Base-by-base conservation (phyloP, 2,329 filamentous ascomycete species). In the Aspergillus luchuensis region DNA sequence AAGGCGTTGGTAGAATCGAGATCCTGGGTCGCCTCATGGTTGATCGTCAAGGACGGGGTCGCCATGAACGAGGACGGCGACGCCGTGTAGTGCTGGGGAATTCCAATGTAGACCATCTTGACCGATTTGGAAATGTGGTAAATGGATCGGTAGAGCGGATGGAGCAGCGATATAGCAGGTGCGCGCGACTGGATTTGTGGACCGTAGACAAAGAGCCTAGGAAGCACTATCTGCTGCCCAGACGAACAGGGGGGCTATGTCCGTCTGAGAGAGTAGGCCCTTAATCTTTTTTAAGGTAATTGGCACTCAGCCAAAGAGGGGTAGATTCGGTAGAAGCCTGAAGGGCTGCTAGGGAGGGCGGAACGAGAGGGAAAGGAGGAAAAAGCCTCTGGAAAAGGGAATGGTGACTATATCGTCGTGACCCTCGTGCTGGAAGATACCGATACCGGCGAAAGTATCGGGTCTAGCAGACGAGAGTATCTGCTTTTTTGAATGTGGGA, bases 141-240 rank as follows among this genome's bases (percentile, higher is more conserved):
- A n/a, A 41, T 23, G 5, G 13, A 50, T 30, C 47, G 47, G 25
- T 47, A 36, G 45, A 70, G 66, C 69, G 60, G 39, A 39, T n/a
- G 17, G 47, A 45, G 36, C 41, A 39, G 51, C 66, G 57, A 48
- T 58, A 53, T 39, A 64, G 48, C 50, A 56, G 50, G 52, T 33
- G 57, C 58, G 59, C 61, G 59, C 56, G 58, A 56, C 62, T 57
- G 56, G 38, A 60, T 58, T 53, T 57, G 54, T 66, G 57, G 61
- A 63, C 63, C 66, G 62, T 66, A 72, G 69, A 69, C 67, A 70
- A 66, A 62, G 73, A 75, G 71, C 71, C 75, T 72, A 85, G 90
- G 90, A 90, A 95, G 92, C 92, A 91, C 92, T 92, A 90, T 92
- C 92, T 96, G 88, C 91, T 88, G 85, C 91, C 87, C 91, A 96